Percentiles rank a stretch among this genome's conserved stretches.
phyloP scores from a whole-genome alignment of 1,284 basidiomycete species.

The Ceratobasidium theobromae region DNA sequence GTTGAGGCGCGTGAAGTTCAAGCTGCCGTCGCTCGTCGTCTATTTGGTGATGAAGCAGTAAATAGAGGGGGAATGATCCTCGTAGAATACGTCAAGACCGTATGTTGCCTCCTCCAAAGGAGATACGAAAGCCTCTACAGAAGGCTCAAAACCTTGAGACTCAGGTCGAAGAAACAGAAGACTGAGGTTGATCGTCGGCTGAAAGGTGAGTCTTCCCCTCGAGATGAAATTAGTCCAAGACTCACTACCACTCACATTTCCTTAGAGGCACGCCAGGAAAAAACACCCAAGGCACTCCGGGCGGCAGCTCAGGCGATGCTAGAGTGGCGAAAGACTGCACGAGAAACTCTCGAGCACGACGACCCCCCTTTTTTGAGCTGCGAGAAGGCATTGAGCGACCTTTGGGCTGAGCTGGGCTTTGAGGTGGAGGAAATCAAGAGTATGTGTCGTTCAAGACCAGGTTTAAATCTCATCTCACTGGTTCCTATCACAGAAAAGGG shows the following conservation, averaged over 20 bases:
- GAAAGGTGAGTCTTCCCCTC: background rate
- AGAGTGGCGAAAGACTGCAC: background rate
- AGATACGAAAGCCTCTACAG: background rate
- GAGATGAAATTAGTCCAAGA: background rate
- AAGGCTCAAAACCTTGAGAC: background rate
- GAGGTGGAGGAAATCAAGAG: background rate
- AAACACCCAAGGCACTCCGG: background rate
- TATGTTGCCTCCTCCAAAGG: background rate
- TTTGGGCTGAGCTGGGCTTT: background rate
- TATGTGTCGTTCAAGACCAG: background rate
- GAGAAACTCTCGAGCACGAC: background rate
- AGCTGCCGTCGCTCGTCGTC: background rate
- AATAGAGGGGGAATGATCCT: background rate
- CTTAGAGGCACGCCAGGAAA: background rate
- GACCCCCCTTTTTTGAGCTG: background rate
- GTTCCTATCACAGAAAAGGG: background rate
- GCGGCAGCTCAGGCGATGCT: background rate
- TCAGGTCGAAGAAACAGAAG: background rate
- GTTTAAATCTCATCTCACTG: background rate
- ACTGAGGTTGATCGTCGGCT: background rate
- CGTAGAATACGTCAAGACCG: background rate
- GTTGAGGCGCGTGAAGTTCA: background rate
- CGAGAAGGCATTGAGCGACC: background rate
- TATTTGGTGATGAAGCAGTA: background rate
- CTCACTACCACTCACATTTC: background rate